Evolutionary conservation across 768 basidiomycete species (phyloP).

Genomic region (Boletus subparvulus): DNA sequence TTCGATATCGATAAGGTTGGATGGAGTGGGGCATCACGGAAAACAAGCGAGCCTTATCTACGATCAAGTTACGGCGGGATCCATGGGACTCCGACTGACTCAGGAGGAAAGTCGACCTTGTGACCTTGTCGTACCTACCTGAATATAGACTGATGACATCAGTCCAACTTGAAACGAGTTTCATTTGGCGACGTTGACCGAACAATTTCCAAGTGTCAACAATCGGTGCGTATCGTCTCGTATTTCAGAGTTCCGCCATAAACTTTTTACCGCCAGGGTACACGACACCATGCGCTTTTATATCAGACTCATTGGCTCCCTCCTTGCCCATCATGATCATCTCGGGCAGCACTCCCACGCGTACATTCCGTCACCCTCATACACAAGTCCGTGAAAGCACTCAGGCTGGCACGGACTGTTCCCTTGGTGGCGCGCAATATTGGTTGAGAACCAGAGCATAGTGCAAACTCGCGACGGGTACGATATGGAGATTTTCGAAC

Average conservation of each 20-base stretch:
- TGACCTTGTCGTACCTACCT: constrained; percentile 26
- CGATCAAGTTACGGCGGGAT: constrained; percentile 8
- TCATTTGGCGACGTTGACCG: neutral
- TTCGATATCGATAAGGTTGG: constrained; percentile 12
- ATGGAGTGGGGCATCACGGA: constrained; percentile 5
- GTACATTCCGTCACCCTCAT: constrained; percentile 66
- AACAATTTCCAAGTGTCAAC: neutral
- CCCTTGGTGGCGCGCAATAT: constrained; percentile 38
- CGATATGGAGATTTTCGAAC: constrained; percentile 48
- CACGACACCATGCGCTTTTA: constrained; percentile 56
- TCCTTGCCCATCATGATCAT: constrained; percentile 66
- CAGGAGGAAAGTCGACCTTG: neutral
- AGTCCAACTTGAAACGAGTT: neutral
- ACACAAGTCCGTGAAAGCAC: constrained; percentile 44
- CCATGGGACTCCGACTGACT: neutral
- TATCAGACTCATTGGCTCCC: constrained; percentile 78
- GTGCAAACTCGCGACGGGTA: constrained; percentile 45
- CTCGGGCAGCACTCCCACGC: constrained; percentile 58
- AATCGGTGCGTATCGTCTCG: neutral
- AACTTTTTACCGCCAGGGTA: neutral
- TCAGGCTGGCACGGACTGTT: constrained; percentile 33
- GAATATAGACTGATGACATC: constrained; percentile 4
- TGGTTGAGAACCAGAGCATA: constrained; percentile 51
- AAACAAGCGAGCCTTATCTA: constrained; percentile 5
- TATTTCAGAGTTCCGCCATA: neutral